phyloP scores from a whole-genome alignment of 495 filamentous ascomycete species.

The Umbilicaria muhlenbergii region DNA sequence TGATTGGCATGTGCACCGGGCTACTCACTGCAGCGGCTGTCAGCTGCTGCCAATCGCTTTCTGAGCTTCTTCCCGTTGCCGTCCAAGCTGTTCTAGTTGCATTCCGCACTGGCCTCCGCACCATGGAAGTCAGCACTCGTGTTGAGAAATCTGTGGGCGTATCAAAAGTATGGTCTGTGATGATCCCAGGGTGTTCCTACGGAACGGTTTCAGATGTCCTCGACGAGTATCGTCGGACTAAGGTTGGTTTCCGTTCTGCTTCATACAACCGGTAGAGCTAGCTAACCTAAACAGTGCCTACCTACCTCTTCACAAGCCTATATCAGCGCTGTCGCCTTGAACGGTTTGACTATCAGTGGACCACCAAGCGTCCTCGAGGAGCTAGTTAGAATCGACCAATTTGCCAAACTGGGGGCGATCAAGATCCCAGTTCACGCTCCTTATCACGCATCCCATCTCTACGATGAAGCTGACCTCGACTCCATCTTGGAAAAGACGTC shows the following conservation, averaged over 20 bases:
- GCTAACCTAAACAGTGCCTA: too few relatives aligned
- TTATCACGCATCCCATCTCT: constrained; percentile 6
- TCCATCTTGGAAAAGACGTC: neutral
- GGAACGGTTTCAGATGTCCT: too few relatives aligned
- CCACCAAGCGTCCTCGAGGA: constrained; percentile 35
- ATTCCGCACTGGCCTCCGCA: constrained; percentile 24
- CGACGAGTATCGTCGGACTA: too few relatives aligned
- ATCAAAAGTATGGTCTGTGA: too few relatives aligned
- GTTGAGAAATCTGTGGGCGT: too few relatives aligned
- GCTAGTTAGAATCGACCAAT: neutral
- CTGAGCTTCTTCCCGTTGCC: constrained; percentile 37
- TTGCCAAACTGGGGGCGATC: neutral
- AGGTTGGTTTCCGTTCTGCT: too few relatives aligned
- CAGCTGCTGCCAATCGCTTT: constrained; percentile 36
- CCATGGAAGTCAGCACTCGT: too few relatives aligned
- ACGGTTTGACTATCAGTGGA: constrained; percentile 45
- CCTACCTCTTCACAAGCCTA: constrained; percentile 18
- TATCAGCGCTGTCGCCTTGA: constrained; percentile 42
- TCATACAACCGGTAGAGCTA: too few relatives aligned
- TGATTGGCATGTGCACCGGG: constrained; percentile 40
- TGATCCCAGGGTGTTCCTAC: too few relatives aligned
- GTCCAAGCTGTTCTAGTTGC: constrained; percentile 42
- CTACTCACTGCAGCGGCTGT: constrained; percentile 47
- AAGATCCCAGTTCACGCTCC: constrained; percentile 5
- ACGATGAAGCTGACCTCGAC: neutral